Evolutionary conservation across 495 filamentous ascomycete genomes (phyloP).

Genomic region (Chaetomium cochliodes): DNA sequence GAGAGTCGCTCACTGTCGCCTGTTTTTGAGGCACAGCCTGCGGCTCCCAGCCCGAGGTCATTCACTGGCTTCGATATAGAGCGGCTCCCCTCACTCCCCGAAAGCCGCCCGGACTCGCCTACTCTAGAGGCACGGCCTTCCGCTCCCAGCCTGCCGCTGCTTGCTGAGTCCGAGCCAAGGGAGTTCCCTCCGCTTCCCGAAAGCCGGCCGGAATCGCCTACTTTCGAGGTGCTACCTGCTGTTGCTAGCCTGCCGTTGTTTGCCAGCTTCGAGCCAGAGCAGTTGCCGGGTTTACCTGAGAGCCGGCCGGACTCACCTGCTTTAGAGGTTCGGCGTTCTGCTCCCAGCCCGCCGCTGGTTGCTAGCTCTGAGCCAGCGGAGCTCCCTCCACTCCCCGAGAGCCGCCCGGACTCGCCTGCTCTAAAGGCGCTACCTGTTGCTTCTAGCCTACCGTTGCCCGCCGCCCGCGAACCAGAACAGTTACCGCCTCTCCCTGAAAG

Average conservation of each 20-base stretch:
- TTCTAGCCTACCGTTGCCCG: too few species aligned
- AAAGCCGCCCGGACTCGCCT: constrained; percentile 6
- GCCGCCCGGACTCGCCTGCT: too few species aligned
- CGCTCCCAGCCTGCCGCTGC: neutral
- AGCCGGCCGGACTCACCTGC: neutral
- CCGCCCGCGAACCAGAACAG: neutral
- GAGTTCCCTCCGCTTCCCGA: too few species aligned
- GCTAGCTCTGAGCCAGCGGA: neutral
- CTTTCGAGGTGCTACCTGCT: too few species aligned
- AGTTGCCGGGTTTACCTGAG: constrained; percentile 11
- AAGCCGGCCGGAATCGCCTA: too few species aligned
- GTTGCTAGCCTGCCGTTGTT: too few species aligned
- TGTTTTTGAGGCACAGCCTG: neutral
- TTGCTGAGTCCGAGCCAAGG: neutral
- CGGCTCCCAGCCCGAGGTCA: neutral
- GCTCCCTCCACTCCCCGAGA: too few species aligned
- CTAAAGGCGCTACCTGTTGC: too few species aligned
- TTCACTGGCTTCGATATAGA: neutral
- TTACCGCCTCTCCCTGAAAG: constrained; percentile 17
- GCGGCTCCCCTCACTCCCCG: constrained; percentile 12
- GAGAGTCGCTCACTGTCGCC: constrained; percentile 9
- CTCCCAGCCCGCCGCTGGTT: neutral
- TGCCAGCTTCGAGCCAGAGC: neutral
- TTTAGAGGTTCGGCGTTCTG: neutral
- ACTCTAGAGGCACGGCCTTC: neutral